phyloP scores from a whole-genome alignment of 176 grass and related monocot species.

The Olyra latifolia region DNA sequence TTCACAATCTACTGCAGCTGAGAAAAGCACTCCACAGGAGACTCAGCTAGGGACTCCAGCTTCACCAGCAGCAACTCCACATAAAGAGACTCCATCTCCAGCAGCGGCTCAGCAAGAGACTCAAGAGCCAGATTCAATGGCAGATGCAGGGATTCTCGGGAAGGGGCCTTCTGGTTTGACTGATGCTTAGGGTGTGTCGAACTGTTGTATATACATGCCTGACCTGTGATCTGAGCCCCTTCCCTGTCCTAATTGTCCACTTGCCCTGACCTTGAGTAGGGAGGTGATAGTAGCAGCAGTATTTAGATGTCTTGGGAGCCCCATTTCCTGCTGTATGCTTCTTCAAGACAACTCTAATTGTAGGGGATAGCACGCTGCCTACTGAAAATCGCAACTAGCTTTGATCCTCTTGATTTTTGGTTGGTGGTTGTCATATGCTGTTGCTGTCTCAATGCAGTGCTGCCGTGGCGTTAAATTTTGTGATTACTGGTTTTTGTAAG shows the following conservation, averaged over 20 bases:
- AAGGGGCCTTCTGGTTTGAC: not conserved
- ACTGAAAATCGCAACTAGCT: not conserved
- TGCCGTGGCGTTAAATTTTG: not conserved
- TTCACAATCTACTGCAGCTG: not conserved
- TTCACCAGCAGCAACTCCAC: not conserved
- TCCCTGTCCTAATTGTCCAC: not conserved
- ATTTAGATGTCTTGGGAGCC: not conserved
- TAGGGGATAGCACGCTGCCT: not conserved
- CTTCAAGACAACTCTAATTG: slow-evolving; percentile 2
- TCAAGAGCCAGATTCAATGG: not conserved
- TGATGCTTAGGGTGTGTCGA: not conserved
- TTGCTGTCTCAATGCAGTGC: not conserved
- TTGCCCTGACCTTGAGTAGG: not conserved
- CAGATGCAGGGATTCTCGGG: not conserved
- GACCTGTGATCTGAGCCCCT: not conserved
- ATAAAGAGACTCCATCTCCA: not conserved
- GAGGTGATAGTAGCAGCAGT: not conserved
- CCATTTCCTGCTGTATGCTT: not conserved
- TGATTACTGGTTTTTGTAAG: not conserved
- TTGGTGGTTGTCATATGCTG: not conserved
- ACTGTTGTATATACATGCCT: not conserved
- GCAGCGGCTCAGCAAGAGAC: not conserved
- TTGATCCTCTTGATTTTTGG: too few species aligned
- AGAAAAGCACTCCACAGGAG: slow-evolving; percentile 23
- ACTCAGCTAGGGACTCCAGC: not conserved